These are phyloP conservation scores for Paspalum vaginatum DNA, from an alignment of 176 grass and related monocot genomes.

Conservation along the genomic window DNA sequence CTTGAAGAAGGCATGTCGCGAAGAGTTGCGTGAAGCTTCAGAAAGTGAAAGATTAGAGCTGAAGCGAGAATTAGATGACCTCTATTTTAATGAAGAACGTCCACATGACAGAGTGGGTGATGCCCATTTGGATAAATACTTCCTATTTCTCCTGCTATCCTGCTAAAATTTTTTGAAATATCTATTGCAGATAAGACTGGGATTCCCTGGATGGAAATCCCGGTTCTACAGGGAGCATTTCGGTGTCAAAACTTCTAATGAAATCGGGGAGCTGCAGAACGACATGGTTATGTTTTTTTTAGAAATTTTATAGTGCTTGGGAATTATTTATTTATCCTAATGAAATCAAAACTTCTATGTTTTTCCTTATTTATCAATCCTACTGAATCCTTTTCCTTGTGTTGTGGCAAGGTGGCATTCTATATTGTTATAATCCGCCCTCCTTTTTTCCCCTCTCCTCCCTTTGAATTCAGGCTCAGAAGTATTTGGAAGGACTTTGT, in stretches of 20 bases:
- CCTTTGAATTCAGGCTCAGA: conserved; percentile 44
- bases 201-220: conserved; percentile 50
- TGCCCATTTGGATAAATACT: background rate
- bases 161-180: background rate
- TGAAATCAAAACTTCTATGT: background rate
- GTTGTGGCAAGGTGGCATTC: too few species aligned
- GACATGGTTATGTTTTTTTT: conserved; percentile 45
- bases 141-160: background rate
- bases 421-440: too few species aligned
- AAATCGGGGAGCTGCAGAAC: conserved; percentile 35
- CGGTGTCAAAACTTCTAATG: conserved; percentile 32
- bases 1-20: background rate
- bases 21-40: background rate
- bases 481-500: conserved; percentile 65
- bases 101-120: conserved; percentile 36
- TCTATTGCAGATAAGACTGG: conserved; percentile 42
- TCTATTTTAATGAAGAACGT: background rate
- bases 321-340: too few species aligned
- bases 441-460: too few species aligned
- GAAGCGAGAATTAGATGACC: conserved; percentile 28
- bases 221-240: conserved; percentile 60
- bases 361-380: conserved; percentile 3
- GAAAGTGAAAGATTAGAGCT: conserved; percentile 31
- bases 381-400: too few species aligned
- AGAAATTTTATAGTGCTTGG: too few species aligned